These are phyloP conservation scores for Echria macrotheca DNA, from an alignment of 495 filamentous ascomycete genomes.

Conservation along the genomic window DNA sequence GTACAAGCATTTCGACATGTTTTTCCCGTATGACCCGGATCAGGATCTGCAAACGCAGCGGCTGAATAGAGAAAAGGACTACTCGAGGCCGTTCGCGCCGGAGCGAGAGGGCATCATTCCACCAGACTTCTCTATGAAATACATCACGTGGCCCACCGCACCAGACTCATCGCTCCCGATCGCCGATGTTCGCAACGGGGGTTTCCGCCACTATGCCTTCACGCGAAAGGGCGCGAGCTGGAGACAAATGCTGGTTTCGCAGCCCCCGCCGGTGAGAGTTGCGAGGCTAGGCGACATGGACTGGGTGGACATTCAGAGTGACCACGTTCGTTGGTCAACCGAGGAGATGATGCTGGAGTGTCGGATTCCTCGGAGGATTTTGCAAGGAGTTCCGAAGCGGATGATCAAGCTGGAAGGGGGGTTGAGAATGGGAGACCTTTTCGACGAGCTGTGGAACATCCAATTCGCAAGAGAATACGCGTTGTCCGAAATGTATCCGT, in stretches of 20 bases:
- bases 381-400: not conserved
- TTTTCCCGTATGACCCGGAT: not conserved
- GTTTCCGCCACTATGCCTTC: slow-evolving; percentile 1
- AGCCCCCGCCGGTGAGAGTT: slow-evolving; percentile 10
- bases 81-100: not conserved
- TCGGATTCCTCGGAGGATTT: not conserved
- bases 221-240: slow-evolving; percentile 13
- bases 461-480: not conserved
- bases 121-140: not conserved
- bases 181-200: not conserved
- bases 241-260: slow-evolving; percentile 15
- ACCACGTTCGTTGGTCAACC: not conserved
- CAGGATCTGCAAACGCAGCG: not conserved
- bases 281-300: not conserved
- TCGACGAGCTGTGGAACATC: slow-evolving; percentile 1
- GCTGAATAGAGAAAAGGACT: not conserved
- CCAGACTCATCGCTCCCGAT: not conserved
- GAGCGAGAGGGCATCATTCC: not conserved
- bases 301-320: not conserved
- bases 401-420: not conserved
- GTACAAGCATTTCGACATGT: not conserved
- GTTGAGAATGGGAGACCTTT: slow-evolving; percentile 9
- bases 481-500: not conserved
- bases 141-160: not conserved
- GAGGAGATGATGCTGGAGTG: not conserved